Evolutionary conservation across 768 basidiomycete species (phyloP), one percentile per base, ranked within the genome.

Genomic region (Rhizopogon vinicolor): DNA sequence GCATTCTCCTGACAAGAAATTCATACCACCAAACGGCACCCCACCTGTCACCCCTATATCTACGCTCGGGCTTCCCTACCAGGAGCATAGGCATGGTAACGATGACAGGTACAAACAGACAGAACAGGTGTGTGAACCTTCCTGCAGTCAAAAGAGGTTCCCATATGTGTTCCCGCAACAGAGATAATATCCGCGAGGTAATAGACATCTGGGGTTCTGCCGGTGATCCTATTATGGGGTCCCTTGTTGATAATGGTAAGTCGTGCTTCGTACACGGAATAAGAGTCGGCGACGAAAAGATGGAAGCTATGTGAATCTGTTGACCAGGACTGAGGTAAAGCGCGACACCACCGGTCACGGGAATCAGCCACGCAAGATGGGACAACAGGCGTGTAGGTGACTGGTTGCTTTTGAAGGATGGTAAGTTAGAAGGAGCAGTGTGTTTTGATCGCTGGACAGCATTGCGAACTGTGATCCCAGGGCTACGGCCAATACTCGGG

Each of bases 1-100:
- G 87, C 97, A 99, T 98, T 68, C 86, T 87, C 43, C 72, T 74
- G 7, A 93, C 92, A 14, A 99, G 75, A 51, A 92, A 80, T n/a
- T 79, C 82, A 67, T 98, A 98, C 97, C 97, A 99, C 96, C 93
- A 97, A 3, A 94, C 79, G 1, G 93, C 93, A 39, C 93, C 93
- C 92, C 92, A 93, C 62, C 84, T 80, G 59, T 95, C 93, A 14
- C 89, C 88, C 12, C 79, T 80, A 44, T 83, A 74, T 46, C 73
- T 71, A 43, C 74, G 74, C 52, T 82, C 77, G 18, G 78, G 80
- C 35, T 70, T 75, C 18, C 85, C 89, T 8, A 87, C 73, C 25
- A 95, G 75, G 18, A 98, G 75, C 84, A 98, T 90, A 0, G 96
- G 95, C 49, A 84, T 80, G 2, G 84, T 77, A 45, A 95, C 44